Conservation (phyloP, 306 rosid species). For the Gynostemma pentaphyllum region DNA sequence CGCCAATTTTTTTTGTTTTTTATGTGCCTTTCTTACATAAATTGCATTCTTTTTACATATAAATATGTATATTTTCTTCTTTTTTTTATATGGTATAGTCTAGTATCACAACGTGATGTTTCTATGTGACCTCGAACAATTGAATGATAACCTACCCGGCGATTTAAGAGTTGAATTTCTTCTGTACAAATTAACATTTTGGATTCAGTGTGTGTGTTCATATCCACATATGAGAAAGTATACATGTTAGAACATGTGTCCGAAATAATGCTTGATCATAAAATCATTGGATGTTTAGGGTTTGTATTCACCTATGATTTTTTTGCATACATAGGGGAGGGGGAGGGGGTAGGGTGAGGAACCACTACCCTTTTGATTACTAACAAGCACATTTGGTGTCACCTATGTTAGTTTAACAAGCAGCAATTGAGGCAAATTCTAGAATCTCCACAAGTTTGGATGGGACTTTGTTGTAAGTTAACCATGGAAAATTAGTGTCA, state of each 20-base stretch:
- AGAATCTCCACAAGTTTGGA: neutral
- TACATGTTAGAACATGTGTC: neutral
- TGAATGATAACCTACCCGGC: neutral
- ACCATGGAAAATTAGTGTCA: neutral
- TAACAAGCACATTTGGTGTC: too few species aligned
- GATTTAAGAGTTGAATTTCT: neutral
- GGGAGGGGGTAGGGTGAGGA: too few species aligned
- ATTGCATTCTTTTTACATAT: constrained; percentile 3
- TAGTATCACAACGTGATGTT: neutral
- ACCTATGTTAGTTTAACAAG: neutral
- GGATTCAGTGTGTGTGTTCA: neutral
- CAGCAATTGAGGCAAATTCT: neutral
- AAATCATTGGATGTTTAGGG: neutral
- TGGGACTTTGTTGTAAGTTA: neutral
- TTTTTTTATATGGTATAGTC: neutral
- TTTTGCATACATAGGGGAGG: too few species aligned
- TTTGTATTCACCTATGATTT: too few species aligned
- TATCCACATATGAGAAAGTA: neutral
- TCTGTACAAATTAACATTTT: neutral
- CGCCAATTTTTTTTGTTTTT: constrained; percentile 17
- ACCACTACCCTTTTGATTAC: too few species aligned
- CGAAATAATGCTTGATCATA: neutral
- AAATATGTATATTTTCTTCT: neutral
- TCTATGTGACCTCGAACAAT: neutral
- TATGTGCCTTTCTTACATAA: constrained; percentile 11